Evolutionary conservation across 2,329 filamentous ascomycete genomes (phyloP).

Genomic region (Nothophaeocryptopus gaeumannii): DNA sequence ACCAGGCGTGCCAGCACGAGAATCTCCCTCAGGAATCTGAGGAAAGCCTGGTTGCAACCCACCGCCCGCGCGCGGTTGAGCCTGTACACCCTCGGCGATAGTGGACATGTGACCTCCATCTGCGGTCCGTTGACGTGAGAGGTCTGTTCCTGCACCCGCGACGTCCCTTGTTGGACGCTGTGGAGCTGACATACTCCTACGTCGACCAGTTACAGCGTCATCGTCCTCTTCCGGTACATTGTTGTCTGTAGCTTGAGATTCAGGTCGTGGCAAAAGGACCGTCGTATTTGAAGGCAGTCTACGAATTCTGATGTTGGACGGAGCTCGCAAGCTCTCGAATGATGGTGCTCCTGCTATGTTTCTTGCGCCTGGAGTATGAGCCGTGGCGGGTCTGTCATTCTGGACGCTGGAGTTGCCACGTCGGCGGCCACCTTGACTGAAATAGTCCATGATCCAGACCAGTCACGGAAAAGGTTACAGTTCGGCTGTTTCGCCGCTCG

Average conservation of each 20-base stretch:
- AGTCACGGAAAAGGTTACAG: too few relatives aligned
- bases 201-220: constrained; percentile 23
- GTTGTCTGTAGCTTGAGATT: constrained; percentile 15
- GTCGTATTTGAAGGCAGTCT: constrained; percentile 25
- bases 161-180: constrained; percentile 25
- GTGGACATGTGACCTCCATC: constrained; percentile 28
- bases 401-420: constrained; percentile 17
- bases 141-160: constrained; percentile 16
- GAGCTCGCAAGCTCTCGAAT: constrained; percentile 31
- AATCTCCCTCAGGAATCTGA: constrained; percentile 14
- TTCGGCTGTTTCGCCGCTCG: too few relatives aligned
- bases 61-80: constrained; percentile 12
- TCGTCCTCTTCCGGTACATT: constrained; percentile 17
- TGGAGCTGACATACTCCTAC: constrained; percentile 33
- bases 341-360: constrained; percentile 23
- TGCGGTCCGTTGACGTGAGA: constrained; percentile 27
- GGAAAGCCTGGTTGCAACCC: constrained; percentile 10
- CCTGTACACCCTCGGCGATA: constrained; percentile 28
- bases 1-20: constrained; percentile 21
- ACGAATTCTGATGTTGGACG: constrained; percentile 34
- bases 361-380: constrained; percentile 19
- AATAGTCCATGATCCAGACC: constrained; percentile 28
- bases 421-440: constrained; percentile 20
- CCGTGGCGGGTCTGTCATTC: constrained; percentile 16
- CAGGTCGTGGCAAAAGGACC: constrained; percentile 13